Evolutionary conservation across 495 filamentous ascomycete species (phyloP).

Genomic region (Chaetomium fimeti): DNA sequence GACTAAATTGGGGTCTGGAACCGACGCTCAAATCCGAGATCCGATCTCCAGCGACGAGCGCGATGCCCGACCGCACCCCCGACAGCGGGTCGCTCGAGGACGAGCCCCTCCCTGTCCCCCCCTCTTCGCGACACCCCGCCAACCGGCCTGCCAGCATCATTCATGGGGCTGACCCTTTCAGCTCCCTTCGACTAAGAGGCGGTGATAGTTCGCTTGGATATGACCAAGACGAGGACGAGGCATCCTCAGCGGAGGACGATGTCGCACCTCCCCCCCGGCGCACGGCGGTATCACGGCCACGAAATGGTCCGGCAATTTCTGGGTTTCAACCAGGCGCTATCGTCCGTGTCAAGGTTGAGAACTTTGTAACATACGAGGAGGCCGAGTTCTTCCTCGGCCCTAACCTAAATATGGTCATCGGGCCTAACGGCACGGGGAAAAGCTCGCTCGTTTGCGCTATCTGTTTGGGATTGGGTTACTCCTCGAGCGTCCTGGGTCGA

Average conservation of each 20-base stretch:
- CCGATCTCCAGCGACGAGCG: neutral
- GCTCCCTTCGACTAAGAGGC: slow-evolving; percentile 19
- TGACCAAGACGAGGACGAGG: slow-evolving; percentile 5
- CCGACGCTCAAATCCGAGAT: neutral
- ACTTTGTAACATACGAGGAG: slow-evolving; percentile 93
- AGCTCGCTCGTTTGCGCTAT: slow-evolving; percentile 97
- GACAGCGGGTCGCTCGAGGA: neutral
- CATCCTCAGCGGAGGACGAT: slow-evolving; percentile 5
- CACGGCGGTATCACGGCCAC: slow-evolving; percentile 11
- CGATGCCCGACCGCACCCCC: neutral
- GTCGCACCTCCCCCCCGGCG: slow-evolving; percentile 23
- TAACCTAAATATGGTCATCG: slow-evolving; percentile 97
- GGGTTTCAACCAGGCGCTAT: slow-evolving; percentile 79
- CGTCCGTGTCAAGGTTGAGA: slow-evolving; percentile 77
- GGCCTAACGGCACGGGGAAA: slow-evolving; percentile 96
- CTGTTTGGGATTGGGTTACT: slow-evolving; percentile 86
- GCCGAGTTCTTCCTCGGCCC: slow-evolving; percentile 89
- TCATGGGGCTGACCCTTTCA: slow-evolving; percentile 16
- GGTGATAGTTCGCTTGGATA: slow-evolving; percentile 19
- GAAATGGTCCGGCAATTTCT: slow-evolving; percentile 14
- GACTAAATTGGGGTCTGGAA: neutral
- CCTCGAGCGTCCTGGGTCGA: slow-evolving; percentile 78
- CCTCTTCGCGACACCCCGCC: neutral
- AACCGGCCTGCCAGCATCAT: neutral
- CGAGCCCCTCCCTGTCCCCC: neutral